phyloP scores from a whole-genome alignment of 2,329 filamentous ascomycete species.

The Venturia oleaginea region DNA sequence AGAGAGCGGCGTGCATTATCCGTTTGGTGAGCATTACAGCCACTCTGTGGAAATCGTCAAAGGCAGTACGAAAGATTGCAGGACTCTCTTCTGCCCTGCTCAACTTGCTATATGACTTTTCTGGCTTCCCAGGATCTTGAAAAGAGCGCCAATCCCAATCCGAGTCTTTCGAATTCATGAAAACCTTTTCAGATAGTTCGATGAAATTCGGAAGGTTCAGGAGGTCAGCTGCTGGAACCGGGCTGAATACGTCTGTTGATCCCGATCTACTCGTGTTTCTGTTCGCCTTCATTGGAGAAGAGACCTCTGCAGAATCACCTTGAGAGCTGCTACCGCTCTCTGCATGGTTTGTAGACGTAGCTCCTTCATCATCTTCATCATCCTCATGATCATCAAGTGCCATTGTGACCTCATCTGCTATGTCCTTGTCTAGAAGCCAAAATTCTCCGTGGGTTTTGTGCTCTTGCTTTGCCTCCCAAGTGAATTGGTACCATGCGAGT shows the following conservation, averaged over 20 bases:
- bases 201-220: slow-evolving; percentile 24
- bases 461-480: slow-evolving; percentile 52
- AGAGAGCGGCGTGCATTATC: slow-evolving; percentile 59
- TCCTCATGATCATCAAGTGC: neutral
- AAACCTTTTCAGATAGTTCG: slow-evolving; percentile 24
- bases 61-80: slow-evolving; percentile 62
- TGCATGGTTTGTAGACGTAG: neutral
- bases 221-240: slow-evolving; percentile 26
- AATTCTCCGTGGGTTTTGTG: slow-evolving; percentile 49
- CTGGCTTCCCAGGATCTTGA: slow-evolving; percentile 30
- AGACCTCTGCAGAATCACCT: too few species aligned
- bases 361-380: neutral
- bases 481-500: slow-evolving; percentile 55
- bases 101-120: slow-evolving; percentile 53
- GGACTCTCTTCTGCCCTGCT: slow-evolving; percentile 51
- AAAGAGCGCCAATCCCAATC: slow-evolving; percentile 17
- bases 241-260: slow-evolving; percentile 19
- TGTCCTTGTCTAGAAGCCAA: slow-evolving; percentile 53
- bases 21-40: slow-evolving; percentile 58
- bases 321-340: neutral
- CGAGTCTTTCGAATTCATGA: slow-evolving; percentile 25
- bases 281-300: neutral
- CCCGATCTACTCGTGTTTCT: neutral
- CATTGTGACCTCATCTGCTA: slow-evolving; percentile 22
- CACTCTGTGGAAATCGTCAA: slow-evolving; percentile 67